Conservation (phyloP, 192 early-diverging fungal species). For the Thoreauomyces humboldtii region DNA sequence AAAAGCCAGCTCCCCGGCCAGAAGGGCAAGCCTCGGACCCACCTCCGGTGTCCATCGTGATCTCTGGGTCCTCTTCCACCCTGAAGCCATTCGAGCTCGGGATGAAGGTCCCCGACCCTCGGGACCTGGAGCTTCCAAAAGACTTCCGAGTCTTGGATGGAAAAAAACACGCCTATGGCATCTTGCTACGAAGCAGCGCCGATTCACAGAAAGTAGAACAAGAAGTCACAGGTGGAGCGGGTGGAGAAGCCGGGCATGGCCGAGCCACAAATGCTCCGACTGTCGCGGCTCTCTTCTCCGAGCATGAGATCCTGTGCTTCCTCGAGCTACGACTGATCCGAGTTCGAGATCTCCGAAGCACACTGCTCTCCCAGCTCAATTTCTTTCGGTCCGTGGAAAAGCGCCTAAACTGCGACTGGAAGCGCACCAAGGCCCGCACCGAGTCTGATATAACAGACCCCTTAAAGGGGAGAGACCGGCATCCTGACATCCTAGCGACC, state of each 20-base stretch:
- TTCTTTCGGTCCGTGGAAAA: constrained; percentile 55
- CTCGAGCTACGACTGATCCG: constrained; percentile 41
- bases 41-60: neutral
- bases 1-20: neutral
- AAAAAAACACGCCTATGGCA: constrained; percentile 48
- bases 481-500: neutral
- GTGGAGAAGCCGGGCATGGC: neutral
- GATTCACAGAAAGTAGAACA: constrained; percentile 41
- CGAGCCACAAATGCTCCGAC: constrained; percentile 24
- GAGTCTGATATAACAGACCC: constrained; percentile 10
- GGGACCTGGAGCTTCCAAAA: constrained; percentile 25
- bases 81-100: constrained; percentile 42
- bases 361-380: constrained; percentile 46
- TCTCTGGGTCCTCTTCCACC: neutral
- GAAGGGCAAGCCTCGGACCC: neutral
- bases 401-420: constrained; percentile 39
- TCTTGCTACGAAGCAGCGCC: constrained; percentile 38
- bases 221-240: constrained; percentile 29
- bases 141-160: constrained; percentile 46
- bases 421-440: neutral
- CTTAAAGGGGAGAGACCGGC: neutral
- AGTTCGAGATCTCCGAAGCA: constrained; percentile 39
- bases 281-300: constrained; percentile 49
- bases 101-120: constrained; percentile 44
- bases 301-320: constrained; percentile 50